A percentile compares a stretch with the other conserved stretches of the same genome.
phyloP scores from a whole-genome alignment of 1,139 yeast genomes.

The Suhomyces guaymorum region DNA sequence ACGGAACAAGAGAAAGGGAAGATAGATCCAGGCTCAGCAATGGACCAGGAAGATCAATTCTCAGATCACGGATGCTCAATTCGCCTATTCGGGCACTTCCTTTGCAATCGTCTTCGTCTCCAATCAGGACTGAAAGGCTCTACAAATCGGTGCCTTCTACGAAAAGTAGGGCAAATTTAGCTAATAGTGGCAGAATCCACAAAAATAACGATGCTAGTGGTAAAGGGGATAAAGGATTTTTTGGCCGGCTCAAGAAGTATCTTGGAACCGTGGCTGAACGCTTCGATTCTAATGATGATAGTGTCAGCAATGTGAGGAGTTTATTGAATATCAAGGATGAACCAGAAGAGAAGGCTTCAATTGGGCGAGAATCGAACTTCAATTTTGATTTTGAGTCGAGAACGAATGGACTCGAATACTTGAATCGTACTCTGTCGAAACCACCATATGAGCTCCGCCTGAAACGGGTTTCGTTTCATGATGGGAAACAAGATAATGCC shows the following conservation, averaged over 20 bases:
- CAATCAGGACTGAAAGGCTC: not conserved
- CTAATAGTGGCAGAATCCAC: not conserved
- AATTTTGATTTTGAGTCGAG: too few species aligned
- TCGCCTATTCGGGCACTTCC: constrained; percentile 13
- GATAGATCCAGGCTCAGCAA: too few species aligned
- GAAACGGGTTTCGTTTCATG: constrained; percentile 1
- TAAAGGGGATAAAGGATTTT: constrained; percentile 6
- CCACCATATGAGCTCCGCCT: too few species aligned
- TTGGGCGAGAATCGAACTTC: too few species aligned
- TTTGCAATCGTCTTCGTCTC: constrained; percentile 1
- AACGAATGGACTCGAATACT: too few species aligned
- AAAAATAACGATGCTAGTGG: not conserved
- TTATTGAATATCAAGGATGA: constrained; percentile 1
- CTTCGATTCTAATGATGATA: constrained; percentile 13
- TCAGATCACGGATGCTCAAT: constrained; percentile 4
- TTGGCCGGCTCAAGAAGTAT: constrained; percentile 12
- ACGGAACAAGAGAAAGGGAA: too few species aligned
- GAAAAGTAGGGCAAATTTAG: not conserved
- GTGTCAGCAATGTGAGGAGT: constrained; percentile 10
- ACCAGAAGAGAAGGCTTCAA: not conserved
- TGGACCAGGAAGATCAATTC: not conserved
- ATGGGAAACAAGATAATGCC: not conserved
- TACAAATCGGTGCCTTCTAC: not conserved
- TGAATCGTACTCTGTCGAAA: too few species aligned
- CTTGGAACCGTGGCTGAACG: constrained; percentile 13